phyloP scores from a whole-genome alignment of 2,329 filamentous ascomycete genomes.

The Colletotrichum abscissum region DNA sequence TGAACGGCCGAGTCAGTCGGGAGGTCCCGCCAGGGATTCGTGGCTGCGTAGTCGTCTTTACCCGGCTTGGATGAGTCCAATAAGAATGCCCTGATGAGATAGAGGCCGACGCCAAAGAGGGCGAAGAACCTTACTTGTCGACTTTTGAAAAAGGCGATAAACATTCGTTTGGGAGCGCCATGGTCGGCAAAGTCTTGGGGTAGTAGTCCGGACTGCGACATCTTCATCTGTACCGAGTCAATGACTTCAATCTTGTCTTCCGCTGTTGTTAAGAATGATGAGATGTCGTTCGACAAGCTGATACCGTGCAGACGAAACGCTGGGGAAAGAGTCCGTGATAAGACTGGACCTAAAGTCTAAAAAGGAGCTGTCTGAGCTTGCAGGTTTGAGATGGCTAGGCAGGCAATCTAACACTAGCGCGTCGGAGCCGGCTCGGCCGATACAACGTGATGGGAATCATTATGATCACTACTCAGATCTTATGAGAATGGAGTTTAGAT shows the following conservation, averaged over 20 bases:
- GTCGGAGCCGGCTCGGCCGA: slow-evolving; percentile 26
- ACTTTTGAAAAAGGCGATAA: background rate
- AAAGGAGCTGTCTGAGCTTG: slow-evolving; percentile 17
- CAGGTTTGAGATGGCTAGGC: slow-evolving; percentile 22
- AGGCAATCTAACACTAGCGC: background rate
- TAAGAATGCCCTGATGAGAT: slow-evolving; percentile 9
- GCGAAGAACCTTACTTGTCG: background rate
- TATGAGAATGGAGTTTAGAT: background rate
- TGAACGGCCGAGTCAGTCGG: slow-evolving; percentile 23
- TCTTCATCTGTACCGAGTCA: background rate
- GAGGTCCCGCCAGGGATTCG: slow-evolving; percentile 34
- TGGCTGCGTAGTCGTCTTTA: slow-evolving; percentile 10
- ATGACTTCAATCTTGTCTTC: background rate
- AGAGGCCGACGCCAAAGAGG: background rate
- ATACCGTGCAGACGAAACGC: background rate
- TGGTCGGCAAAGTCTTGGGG: background rate
- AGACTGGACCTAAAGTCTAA: background rate
- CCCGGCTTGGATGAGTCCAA: background rate
- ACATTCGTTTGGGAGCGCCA: background rate
- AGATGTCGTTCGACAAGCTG: background rate
- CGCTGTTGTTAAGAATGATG: background rate
- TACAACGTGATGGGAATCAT: background rate
- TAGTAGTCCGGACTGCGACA: slow-evolving; percentile 14
- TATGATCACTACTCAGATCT: background rate
- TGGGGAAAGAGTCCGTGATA: background rate